Evolutionary conservation across 768 basidiomycete genomes (phyloP), one percentile per base, ranked within the genome.

Genomic region (Rhodosporidiobolus sp.): DNA sequence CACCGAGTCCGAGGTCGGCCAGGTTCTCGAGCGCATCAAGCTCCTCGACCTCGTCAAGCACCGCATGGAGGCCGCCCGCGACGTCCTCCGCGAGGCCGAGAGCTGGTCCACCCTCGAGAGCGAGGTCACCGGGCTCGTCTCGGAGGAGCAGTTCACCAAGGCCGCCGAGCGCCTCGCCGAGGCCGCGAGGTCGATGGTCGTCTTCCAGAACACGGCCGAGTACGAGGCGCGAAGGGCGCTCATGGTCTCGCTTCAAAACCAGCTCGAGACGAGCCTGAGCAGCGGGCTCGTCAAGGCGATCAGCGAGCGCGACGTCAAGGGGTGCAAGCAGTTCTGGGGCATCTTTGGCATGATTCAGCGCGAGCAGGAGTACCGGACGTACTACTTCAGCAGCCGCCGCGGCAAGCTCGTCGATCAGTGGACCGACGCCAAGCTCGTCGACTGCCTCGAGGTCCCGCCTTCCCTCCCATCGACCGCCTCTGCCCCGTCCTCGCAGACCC

Each of bases 91-190:
- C 34, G 95, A 98, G 79, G 94, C 96, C 20, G 94, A 98, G 83
- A 91, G 89, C 75, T 99, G 96, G 96, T 91, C 89, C 68, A 91
- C 92, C 4, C 85, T 99, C 57, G 96, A 98, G 80, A 85, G 90
- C 48, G 96, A 99, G 82, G 90, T 96, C 58, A 91, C 90, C 0
- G 84, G 89, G 4, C 85, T 95, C n/a, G 85, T 98, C 53, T 82
- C 85, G 22, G 90, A 93, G 76, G 86, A 86, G 77, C 87, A 85
- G 74, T 95, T 91, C 79, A 86, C 86, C 61, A 93, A 94, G 79
- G 95, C 95, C 0, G 94, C 94, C n/a, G 89, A 90, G 74, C 84
- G 95, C 70, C 83, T 99, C 19, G 89, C 89, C 0, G 95, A 97
- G 76, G 95, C 96, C 5, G 89, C 85, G 77, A 88, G 88, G 79